Percentiles rank a stretch among this genome's conserved stretches.
phyloP scores from a whole-genome alignment of 2,329 filamentous ascomycete genomes.

The Phialophora chinensis region DNA sequence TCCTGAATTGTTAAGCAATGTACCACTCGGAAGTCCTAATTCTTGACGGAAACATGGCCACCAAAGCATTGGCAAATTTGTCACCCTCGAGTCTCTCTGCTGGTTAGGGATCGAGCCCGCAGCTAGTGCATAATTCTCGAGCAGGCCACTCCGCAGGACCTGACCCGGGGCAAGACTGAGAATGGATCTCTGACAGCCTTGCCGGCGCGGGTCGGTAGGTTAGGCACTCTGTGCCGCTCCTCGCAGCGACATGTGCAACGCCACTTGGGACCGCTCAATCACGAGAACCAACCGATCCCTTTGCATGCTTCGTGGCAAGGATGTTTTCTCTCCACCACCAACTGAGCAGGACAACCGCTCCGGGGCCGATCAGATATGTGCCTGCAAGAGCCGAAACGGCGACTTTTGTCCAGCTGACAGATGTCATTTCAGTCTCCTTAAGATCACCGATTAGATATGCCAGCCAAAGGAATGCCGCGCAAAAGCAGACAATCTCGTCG shows the following conservation, averaged over 20 bases:
- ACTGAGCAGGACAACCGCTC: slow-evolving; percentile 41
- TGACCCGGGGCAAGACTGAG: not conserved
- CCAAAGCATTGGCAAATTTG: not conserved
- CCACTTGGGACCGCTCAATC: not conserved
- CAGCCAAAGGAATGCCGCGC: slow-evolving; percentile 43
- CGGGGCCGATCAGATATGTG: slow-evolving; percentile 42
- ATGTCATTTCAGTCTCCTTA: slow-evolving; percentile 43
- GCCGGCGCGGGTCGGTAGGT: not conserved
- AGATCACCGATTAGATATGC: slow-evolving; percentile 45
- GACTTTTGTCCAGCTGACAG: slow-evolving; percentile 39
- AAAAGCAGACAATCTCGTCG: slow-evolving; percentile 17
- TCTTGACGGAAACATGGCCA: not conserved
- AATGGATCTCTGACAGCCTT: not conserved
- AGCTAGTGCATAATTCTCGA: slow-evolving; percentile 30
- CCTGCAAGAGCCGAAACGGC: slow-evolving; percentile 30
- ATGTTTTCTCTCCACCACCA: slow-evolving; percentile 48
- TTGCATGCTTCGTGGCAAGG: slow-evolving; percentile 40
- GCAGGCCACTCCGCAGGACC: slow-evolving; percentile 17
- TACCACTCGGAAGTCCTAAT: not conserved
- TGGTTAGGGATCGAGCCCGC: not conserved
- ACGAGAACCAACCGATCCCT: not conserved
- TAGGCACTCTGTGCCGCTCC: not conserved
- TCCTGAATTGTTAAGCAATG: slow-evolving; percentile 2
- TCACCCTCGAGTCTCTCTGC: not conserved
- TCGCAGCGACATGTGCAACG: not conserved